Conservation (phyloP, 1,139 yeast genomes). For the Suhomyces terraborum region DNA sequence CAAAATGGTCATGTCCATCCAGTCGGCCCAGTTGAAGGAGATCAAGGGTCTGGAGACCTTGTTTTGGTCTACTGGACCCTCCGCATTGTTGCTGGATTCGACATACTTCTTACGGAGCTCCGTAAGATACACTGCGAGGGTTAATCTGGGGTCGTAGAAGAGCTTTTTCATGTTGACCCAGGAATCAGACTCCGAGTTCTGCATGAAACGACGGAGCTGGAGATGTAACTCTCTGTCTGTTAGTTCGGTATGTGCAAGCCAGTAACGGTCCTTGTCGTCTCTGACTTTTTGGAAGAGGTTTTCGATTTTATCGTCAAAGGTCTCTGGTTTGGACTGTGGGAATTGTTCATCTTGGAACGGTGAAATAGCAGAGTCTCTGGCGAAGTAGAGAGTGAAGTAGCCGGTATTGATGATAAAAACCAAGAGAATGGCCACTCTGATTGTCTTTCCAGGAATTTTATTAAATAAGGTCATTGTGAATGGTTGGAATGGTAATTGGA, state of each 20-base stretch:
- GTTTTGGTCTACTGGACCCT: constrained; percentile 5
- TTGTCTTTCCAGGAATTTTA: not conserved
- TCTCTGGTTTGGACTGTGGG: not conserved
- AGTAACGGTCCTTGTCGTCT: constrained; percentile 17
- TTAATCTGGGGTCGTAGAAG: constrained; percentile 22
- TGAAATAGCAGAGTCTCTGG: constrained; percentile 1
- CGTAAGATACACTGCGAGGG: constrained; percentile 18
- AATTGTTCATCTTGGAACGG: not conserved
- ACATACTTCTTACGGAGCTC: constrained; percentile 20
- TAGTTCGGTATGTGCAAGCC: constrained; percentile 19
- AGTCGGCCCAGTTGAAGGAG: constrained; percentile 26
- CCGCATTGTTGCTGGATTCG: constrained; percentile 8
- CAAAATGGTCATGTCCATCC: constrained; percentile 20
- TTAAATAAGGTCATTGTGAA: not conserved
- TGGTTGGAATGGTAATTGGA: not conserved
- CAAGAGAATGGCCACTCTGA: constrained; percentile 5
- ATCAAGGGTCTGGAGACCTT: constrained; percentile 9
- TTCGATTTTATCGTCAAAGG: constrained; percentile 6
- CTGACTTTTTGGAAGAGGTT: constrained; percentile 13
- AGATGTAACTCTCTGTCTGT: constrained; percentile 12
- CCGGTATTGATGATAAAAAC: constrained; percentile 9
- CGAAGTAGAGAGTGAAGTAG: constrained; percentile 7
- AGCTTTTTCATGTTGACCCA: constrained; percentile 19
- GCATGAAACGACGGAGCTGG: constrained; percentile 17
- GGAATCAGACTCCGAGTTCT: constrained; percentile 20